Conservation (phyloP, 805 yeast species). For the Saturnispora serradocipensis region DNA sequence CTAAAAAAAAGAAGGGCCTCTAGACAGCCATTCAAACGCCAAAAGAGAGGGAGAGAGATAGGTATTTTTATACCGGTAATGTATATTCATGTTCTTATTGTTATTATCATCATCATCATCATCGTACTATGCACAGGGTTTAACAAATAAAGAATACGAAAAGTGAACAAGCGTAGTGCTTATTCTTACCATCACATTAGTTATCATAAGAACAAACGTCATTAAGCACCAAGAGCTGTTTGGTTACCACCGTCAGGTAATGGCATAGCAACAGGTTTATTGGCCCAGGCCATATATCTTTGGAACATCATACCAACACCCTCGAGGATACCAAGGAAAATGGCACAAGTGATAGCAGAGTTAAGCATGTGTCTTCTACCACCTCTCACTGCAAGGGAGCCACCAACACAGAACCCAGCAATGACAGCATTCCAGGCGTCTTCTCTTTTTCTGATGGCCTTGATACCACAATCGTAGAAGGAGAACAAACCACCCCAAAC, state of each 20-base stretch:
- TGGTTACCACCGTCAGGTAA: constrained; percentile 31
- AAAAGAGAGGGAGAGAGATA: not conserved
- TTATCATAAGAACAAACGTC: not conserved
- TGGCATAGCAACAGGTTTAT: constrained; percentile 60
- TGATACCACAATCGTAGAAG: constrained; percentile 89
- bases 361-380: constrained; percentile 96
- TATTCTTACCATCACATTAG: not conserved
- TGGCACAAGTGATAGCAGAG: constrained; percentile 95
- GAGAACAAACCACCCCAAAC: constrained; percentile 99
- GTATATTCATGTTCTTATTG: not conserved
- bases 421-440: constrained; percentile 98
- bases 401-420: constrained; percentile 98
- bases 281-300: constrained; percentile 78
- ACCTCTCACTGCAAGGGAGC: constrained; percentile 95
- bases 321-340: constrained; percentile 91
- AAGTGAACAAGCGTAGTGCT: not conserved
- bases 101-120: not conserved
- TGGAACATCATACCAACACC: constrained; percentile 97
- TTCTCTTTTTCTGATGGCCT: constrained; percentile 93
- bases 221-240: constrained; percentile 12
- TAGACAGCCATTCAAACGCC: not conserved
- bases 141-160: not conserved
- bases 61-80: not conserved
- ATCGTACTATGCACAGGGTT: not conserved
- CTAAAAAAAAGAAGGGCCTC: not conserved